Evolutionary conservation across 1,139 yeast species (phyloP), one percentile per base, ranked within the genome.

Genomic region (Pichia sp.): DNA sequence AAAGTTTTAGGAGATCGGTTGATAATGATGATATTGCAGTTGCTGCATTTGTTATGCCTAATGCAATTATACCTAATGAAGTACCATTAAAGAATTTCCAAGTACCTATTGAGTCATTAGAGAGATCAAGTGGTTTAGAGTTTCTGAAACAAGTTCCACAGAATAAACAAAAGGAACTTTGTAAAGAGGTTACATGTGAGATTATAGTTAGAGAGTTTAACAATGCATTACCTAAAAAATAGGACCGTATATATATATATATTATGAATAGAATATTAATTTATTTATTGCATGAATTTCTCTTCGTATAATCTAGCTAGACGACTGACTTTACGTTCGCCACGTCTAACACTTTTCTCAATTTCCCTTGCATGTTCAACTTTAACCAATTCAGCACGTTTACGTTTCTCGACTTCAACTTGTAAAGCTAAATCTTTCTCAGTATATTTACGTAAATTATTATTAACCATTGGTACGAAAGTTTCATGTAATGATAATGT

Each of bases 31-130:
- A 68, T 11, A 65, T 85, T 17, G 77, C 94, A 10, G 85, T 86
- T 10, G 97, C 83, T 1, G 96, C 97, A 0, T 91, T 91, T 65
- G 96, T 91, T 14, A 63, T 91, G 52, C 98, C 99, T 24, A 91
- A 91, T 61, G 85, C 72, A 11, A 68, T 61, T 5, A 89, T 91
- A 40, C 69, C 77, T 43, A 91, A 91, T 58, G 62, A 65, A 19
- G 74, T 77, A 1, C 88, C 91, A 9, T 67, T 93, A 46, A 76
- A 76, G 35, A 69, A 71, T 17, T 93, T 88, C 64, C 84, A 82
- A 57, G 95, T 89, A 4, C 97, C 98, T 1, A 61, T 89, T 1
- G 93, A 86, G 49, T 94, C 96, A 0, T 67, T 91, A 46, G 98
- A 91, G 60, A 72, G 84, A 53, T 74, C 93, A 3, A 70, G 91